Base-by-base conservation (phyloP, 139 green algal genomes). In the Chlorella sp. region DNA sequence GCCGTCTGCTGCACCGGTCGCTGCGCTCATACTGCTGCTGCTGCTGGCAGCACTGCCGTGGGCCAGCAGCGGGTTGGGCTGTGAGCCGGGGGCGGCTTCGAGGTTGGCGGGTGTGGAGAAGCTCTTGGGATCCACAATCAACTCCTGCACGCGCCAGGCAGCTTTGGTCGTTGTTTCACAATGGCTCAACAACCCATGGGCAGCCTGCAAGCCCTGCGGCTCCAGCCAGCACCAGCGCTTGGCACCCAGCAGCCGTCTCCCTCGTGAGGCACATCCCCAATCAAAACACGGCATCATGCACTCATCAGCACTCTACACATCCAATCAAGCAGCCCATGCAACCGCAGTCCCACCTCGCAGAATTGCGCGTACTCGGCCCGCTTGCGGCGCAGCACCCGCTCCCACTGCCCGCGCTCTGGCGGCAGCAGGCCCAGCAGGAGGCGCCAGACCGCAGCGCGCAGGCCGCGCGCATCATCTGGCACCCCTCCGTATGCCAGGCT, bases 351-450 rank as follows among this genome's bases (percentile, higher is more conserved):
- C 57, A 95, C 94, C 86, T 96, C 76, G 65, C 91, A 96, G 81
- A 99, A 99, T 5, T 94, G 72, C 15, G 81, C 82, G 88, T 99
- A 99, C 85, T 97, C 87, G 28, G 88, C 91, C 2, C 95, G 87
- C 87, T 95, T 96, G 44, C 87, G 67, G 0, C 82, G 76, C 26
- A 98, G 87, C 36, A 88, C 47, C 18, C 79, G 69, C 47, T 87
- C 69, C 96, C 96, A 98, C 38, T 93, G 74, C 13, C 86, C 85
- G 0, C 85, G 91, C 36, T 94, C 90, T 7, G 87, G 83, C 0
- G 96, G 95, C 57, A 99, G 87, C 81, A 97, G 96, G 23, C 88
- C 87, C 74, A 99, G 88, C 51, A 99, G 89, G 60, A 98, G 83
- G 93, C 97, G 90, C 95, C 95, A 98, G 0, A 93, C 90, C 0